phyloP scores from a whole-genome alignment of 805 yeast species.

The Saccharomycopsis sp. region DNA sequence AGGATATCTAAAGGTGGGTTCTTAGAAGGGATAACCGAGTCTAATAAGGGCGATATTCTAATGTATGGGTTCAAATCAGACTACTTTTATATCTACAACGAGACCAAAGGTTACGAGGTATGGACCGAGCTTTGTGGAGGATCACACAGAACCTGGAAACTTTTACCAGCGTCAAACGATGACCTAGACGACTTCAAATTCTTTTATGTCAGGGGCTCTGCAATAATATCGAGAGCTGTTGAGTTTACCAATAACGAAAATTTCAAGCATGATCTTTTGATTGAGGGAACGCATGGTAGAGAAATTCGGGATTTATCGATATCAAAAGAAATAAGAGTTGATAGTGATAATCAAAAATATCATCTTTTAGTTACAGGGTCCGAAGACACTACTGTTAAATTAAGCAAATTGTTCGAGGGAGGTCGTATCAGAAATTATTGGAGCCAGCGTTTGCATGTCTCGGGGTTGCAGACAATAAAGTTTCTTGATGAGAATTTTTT shows the following conservation, averaged over 20 bases:
- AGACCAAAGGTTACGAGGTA: conserved; percentile 64
- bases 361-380: conserved; percentile 65
- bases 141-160: conserved; percentile 78
- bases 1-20: conserved; percentile 62
- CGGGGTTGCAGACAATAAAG: conserved; percentile 76
- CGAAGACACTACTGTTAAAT: conserved; percentile 75
- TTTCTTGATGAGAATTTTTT: conserved; percentile 44
- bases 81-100: conserved; percentile 75
- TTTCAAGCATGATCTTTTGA: conserved; percentile 28
- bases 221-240: conserved; percentile 35
- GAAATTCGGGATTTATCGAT: conserved; percentile 74
- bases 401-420: conserved; percentile 37
- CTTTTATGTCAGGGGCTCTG: conserved; percentile 52
- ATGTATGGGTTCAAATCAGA: conserved; percentile 81
- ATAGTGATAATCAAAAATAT: conserved; percentile 21
- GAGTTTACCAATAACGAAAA: conserved; percentile 11
- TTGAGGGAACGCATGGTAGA: conserved; percentile 81
- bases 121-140: conserved; percentile 81
- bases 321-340: conserved; percentile 27
- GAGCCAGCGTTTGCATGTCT: conserved; percentile 74
- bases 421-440: conserved; percentile 46
- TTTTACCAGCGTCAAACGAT: conserved; percentile 27
- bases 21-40: conserved; percentile 63
- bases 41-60: conserved; percentile 36
- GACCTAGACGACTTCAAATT: conserved; percentile 35